These are phyloP conservation scores for Kodamaea fungicola DNA, from an alignment of 1,139 yeast species.

Conservation along the genomic window DNA sequence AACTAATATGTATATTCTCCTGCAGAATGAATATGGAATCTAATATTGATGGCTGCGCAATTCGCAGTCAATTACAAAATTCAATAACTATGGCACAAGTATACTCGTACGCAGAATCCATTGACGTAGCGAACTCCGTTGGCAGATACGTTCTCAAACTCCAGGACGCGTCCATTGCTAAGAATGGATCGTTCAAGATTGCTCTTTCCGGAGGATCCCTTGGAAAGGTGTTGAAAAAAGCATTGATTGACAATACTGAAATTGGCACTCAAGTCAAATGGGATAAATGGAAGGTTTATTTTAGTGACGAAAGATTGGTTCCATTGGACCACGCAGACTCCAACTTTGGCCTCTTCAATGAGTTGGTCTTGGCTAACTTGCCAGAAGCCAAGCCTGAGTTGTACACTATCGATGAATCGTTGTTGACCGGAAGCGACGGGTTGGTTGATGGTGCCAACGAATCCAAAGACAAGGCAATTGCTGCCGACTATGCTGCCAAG, in stretches of 20 bases:
- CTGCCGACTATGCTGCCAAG: slow-evolving; percentile 44
- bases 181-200: slow-evolving; percentile 51
- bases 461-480: slow-evolving; percentile 45
- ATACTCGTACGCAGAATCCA: slow-evolving; percentile 51
- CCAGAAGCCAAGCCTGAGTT: slow-evolving; percentile 40
- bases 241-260: slow-evolving; percentile 58
- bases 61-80: no score
- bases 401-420: slow-evolving; percentile 47
- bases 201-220: slow-evolving; percentile 92
- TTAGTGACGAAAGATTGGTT: slow-evolving; percentile 95
- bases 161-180: slow-evolving; percentile 51
- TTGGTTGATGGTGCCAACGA: slow-evolving; percentile 31
- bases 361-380: slow-evolving; percentile 49
- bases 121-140: slow-evolving; percentile 56
- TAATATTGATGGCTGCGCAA: no score
- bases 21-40: no score
- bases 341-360: slow-evolving; percentile 61
- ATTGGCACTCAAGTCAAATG: slow-evolving; percentile 50
- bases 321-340: slow-evolving; percentile 78
- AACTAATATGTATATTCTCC: no score
- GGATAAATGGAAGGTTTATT: slow-evolving; percentile 88
- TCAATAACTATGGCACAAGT: slow-evolving; percentile 21
- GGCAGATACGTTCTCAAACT: slow-evolving; percentile 51
- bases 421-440: slow-evolving; percentile 47
- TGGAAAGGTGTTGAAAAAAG: slow-evolving; percentile 69